Evolutionary conservation across 2,329 filamentous ascomycete species (phyloP).

Genomic region (Teratosphaeria gauchensis): DNA sequence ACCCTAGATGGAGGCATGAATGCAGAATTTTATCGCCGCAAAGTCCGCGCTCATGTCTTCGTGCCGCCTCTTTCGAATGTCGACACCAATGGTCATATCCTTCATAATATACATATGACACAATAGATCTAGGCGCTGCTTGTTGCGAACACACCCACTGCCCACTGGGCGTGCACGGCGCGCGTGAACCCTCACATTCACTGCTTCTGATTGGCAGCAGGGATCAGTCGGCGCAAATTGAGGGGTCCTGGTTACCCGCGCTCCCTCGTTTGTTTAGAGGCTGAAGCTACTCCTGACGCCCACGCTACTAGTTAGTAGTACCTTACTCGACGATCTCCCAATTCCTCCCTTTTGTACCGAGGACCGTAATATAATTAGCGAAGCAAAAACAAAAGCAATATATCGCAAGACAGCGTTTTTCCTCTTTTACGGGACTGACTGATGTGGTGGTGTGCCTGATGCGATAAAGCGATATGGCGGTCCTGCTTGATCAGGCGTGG

Average conservation of each 20-base stretch:
- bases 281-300: background rate
- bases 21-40: background rate
- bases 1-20: background rate
- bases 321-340: background rate
- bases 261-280: background rate
- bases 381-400: no score
- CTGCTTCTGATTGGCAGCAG: background rate
- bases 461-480: background rate
- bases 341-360: background rate
- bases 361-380: no score
- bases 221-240: background rate
- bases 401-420: no score
- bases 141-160: background rate
- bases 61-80: background rate
- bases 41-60: background rate
- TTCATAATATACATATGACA: no score
- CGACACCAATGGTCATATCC: no score
- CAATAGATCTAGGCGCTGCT: background rate
- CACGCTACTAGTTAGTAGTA: background rate
- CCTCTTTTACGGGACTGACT: no score
- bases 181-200: background rate
- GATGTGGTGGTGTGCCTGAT: background rate
- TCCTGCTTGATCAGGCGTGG: conserved; percentile 9
- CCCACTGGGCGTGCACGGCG: no score
- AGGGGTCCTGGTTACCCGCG: background rate